phyloP scores from a whole-genome alignment of 2,329 filamentous ascomycete species.

The Fusarium keratoplasticum region DNA sequence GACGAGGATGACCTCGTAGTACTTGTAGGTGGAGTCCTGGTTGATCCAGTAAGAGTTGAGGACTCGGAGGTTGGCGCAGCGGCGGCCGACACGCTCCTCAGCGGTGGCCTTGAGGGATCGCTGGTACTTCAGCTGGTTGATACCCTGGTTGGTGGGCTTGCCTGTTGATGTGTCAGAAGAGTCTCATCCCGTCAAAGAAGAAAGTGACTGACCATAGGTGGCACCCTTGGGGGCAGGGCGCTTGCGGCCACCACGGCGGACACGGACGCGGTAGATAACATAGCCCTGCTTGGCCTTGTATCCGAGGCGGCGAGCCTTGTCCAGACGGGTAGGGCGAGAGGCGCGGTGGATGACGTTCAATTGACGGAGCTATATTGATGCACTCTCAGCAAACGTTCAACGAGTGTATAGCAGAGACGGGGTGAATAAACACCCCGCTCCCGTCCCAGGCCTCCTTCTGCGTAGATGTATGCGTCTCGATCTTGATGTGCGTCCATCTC shows the following conservation, averaged over 20 bases:
- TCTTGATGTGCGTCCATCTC: conserved; percentile 3
- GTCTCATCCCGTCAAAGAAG: neutral
- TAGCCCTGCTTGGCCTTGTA: conserved; percentile 99
- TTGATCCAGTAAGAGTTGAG: conserved; percentile 99
- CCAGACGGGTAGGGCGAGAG: conserved; percentile 96
- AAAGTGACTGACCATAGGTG: conserved; percentile 84
- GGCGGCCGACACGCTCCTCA: conserved; percentile 99
- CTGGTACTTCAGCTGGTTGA: conserved; percentile 99
- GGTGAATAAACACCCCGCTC: conserved; percentile 24
- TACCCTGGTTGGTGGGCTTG: conserved; percentile 99
- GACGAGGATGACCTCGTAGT: conserved; percentile 99
- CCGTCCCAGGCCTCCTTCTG: conserved; percentile 15
- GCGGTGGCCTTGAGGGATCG: conserved; percentile 97
- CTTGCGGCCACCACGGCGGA: conserved; percentile 99
- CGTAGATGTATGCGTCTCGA: neutral
- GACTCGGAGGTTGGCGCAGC: conserved; percentile 98
- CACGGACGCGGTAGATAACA: conserved; percentile 99
- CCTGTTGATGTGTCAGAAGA: conserved; percentile 65
- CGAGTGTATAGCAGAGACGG: conserved; percentile 88
- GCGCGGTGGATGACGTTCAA: conserved; percentile 99
- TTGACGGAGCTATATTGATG: conserved; percentile 99
- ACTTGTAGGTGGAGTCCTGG: conserved; percentile 99
- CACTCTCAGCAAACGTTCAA: conserved; percentile 99
- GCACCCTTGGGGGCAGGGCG: conserved; percentile 95
- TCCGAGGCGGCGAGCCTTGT: conserved; percentile 99